These are phyloP conservation scores for Aspergillus udagawae DNA, from an alignment of 2,329 filamentous ascomycete species.

Conservation along the genomic window DNA sequence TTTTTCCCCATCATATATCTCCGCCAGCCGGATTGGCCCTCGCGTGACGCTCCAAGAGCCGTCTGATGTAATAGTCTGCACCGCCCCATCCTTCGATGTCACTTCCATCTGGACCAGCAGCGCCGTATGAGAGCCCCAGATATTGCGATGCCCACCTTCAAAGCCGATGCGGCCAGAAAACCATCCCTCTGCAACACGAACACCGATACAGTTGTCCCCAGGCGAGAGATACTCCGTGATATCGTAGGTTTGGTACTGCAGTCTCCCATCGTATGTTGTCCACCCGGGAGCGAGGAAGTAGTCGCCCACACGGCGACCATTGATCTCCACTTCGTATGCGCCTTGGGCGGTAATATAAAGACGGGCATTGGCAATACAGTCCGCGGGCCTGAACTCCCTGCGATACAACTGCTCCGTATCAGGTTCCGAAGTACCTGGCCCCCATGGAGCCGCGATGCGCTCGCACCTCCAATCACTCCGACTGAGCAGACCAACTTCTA, in stretches of 20 bases:
- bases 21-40: conserved; percentile 18
- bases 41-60: conserved; percentile 8
- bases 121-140: conserved; percentile 12
- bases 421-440: not conserved
- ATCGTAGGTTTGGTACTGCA: conserved; percentile 52
- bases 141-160: conserved; percentile 8
- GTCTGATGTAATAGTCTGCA: conserved; percentile 5
- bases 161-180: conserved; percentile 33
- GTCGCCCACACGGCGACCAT: conserved; percentile 42
- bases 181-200: conserved; percentile 49
- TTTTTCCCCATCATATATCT: conserved; percentile 52
- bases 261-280: conserved; percentile 47
- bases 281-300: conserved; percentile 46
- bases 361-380: conserved; percentile 12
- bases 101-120: conserved; percentile 3
- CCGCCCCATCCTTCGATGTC: not conserved
- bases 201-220: conserved; percentile 39
- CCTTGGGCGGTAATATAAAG: conserved; percentile 48
- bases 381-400: too few species aligned
- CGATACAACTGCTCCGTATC: not conserved
- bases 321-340: conserved; percentile 47
- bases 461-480: not conserved
- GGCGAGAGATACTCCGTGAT: conserved; percentile 39
- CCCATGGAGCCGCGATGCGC: conserved; percentile 1
- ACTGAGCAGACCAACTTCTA: too few species aligned